Conservation (phyloP, 192 early-diverging fungal species). For the Backusella australiensis region DNA sequence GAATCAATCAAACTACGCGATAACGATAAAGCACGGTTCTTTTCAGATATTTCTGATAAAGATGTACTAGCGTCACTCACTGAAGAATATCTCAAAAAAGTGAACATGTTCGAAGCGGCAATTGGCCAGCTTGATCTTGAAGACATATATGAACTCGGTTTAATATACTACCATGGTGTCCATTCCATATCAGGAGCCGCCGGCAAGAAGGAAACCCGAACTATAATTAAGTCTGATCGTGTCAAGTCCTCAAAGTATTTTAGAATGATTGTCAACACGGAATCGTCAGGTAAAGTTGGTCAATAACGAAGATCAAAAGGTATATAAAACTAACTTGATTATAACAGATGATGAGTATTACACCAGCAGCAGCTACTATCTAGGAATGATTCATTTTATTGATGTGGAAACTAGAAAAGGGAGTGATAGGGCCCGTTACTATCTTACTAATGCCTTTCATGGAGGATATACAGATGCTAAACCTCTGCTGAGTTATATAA, state of each 20-base stretch:
- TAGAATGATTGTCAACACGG: not conserved
- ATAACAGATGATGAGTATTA: not conserved
- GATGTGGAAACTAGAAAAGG: too few species aligned
- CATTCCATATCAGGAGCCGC: not conserved
- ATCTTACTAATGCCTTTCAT: not conserved
- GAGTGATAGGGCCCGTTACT: too few species aligned
- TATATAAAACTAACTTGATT: not conserved
- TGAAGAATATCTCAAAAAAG: not conserved
- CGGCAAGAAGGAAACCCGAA: not conserved
- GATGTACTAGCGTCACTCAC: not conserved
- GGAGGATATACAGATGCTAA: not conserved
- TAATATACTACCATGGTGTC: too few species aligned
- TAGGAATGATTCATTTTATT: not conserved
- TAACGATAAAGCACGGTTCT: not conserved
- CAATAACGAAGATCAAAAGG: not conserved
- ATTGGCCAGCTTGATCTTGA: not conserved
- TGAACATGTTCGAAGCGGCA: not conserved
- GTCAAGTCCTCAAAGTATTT: not conserved
- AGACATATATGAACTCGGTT: too few species aligned
- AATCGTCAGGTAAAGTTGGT: not conserved
- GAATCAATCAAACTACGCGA: fast-evolving
- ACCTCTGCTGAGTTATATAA: not conserved
- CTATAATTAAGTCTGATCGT: not conserved
- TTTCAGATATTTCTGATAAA: not conserved
- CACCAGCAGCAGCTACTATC: not conserved